Conservation (phyloP, 164 flowering plant species). For the Tetracentron sinense region DNA sequence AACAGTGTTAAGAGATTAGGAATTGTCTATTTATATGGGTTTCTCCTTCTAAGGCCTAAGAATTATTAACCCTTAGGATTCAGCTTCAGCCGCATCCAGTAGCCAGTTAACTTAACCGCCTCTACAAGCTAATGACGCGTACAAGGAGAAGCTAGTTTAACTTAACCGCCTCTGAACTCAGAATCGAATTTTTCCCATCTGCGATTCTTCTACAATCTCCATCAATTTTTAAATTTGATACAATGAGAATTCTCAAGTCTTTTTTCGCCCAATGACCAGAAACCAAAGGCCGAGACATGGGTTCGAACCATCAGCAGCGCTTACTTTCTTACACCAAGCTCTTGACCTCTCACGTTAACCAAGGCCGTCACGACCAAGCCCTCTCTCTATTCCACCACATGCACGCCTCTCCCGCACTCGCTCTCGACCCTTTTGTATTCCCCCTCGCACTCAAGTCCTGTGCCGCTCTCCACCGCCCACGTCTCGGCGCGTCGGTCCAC, state of each 20-base stretch:
- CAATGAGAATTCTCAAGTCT: background rate
- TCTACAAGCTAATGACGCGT: too few relatives aligned
- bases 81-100: too few relatives aligned
- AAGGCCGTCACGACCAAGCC: conserved; percentile 42
- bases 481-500: conserved; percentile 49
- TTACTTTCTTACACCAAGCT: conserved; percentile 50
- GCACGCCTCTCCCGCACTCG: conserved; percentile 35
- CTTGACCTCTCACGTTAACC: conserved; percentile 48
- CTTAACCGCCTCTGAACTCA: too few relatives aligned
- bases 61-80: too few relatives aligned
- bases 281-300: too few relatives aligned
- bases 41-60: too few relatives aligned
- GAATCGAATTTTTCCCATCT: too few relatives aligned
- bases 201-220: background rate
- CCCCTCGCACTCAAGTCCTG: conserved; percentile 73
- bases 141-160: too few relatives aligned
- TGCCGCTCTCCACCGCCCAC: conserved; percentile 38
- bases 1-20: too few relatives aligned
- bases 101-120: too few relatives aligned
- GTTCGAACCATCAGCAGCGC: too few relatives aligned
- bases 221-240: background rate
- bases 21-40: too few relatives aligned
- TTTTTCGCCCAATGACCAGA: background rate
- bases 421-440: conserved; percentile 54
- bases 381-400: conserved; percentile 49